phyloP scores from a whole-genome alignment of 192 early-diverging fungal genomes.

The Podila clonocystis region DNA sequence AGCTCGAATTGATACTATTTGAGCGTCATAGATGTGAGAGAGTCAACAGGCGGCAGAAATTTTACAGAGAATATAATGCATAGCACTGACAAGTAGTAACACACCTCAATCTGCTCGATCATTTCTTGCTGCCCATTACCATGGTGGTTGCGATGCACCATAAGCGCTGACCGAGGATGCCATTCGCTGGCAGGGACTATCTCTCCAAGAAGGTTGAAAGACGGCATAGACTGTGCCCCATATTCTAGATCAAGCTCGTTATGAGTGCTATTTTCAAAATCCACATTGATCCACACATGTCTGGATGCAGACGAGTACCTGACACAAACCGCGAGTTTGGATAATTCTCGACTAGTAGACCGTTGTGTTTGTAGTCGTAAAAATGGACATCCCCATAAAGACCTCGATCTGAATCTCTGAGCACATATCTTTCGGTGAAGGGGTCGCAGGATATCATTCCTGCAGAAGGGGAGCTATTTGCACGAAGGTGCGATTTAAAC shows the following conservation, averaged over 20 bases:
- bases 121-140: constrained; percentile 39
- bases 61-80: background rate
- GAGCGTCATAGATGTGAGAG: background rate
- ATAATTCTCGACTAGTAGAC: constrained; percentile 31
- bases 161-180: constrained; percentile 36
- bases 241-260: constrained; percentile 10
- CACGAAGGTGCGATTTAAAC: background rate
- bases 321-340: constrained; percentile 42
- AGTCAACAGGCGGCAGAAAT: background rate
- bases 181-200: constrained; percentile 23
- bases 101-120: constrained; percentile 41
- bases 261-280: too few species aligned
- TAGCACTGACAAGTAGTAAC: background rate
- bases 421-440: constrained; percentile 31
- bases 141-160: constrained; percentile 44
- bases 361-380: constrained; percentile 51
- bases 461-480: constrained; percentile 32
- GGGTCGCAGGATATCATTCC: constrained; percentile 23
- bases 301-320: constrained; percentile 5
- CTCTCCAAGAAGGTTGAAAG: constrained; percentile 4
- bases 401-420: constrained; percentile 19
- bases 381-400: constrained; percentile 45
- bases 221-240: constrained; percentile 47
- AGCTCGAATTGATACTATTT: constrained; percentile 26
- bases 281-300: too few species aligned